Conservation (phyloP, 2,329 filamentous ascomycete genomes). For the Rutstroemia sp. region DNA sequence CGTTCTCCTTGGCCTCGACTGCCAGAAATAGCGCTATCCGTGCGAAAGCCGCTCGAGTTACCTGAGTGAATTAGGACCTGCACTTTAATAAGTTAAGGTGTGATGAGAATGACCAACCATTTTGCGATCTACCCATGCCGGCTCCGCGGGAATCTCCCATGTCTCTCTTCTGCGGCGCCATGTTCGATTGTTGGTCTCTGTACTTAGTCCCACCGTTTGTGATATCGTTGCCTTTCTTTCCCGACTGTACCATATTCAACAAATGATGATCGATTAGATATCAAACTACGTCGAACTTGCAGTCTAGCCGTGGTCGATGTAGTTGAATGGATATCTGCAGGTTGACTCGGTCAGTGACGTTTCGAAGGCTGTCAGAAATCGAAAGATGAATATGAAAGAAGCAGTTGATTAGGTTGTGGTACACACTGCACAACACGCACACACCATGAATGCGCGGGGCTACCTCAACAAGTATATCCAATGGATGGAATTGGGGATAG, state of each 20-base stretch:
- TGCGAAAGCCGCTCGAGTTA: conserved; percentile 64
- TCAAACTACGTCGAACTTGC: background rate
- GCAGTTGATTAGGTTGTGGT: background rate
- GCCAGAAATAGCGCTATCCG: conserved; percentile 82
- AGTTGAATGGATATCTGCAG: conserved; percentile 6
- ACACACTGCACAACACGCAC: background rate
- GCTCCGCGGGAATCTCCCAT: conserved; percentile 42
- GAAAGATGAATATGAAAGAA: background rate
- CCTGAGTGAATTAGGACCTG: conserved; percentile 40
- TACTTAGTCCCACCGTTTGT: conserved; percentile 39
- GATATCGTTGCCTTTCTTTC: conserved; percentile 31
- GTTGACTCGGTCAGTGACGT: no score
- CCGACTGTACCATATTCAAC: conserved; percentile 53
- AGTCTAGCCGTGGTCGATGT: background rate
- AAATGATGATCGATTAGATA: background rate
- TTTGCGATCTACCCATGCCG: conserved; percentile 45
- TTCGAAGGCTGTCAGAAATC: background rate
- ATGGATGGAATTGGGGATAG: background rate
- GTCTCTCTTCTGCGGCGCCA: conserved; percentile 56
- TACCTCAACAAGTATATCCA: background rate
- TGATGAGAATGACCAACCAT: conserved; percentile 41
- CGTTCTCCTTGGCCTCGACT: conserved; percentile 63
- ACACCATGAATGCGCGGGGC: conserved; percentile 3
- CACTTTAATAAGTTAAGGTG: no score
- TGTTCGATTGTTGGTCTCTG: conserved; percentile 40